Evolutionary conservation across 2,329 filamentous ascomycete genomes (phyloP).

Genomic region (Pseudogymnoascus sp.): DNA sequence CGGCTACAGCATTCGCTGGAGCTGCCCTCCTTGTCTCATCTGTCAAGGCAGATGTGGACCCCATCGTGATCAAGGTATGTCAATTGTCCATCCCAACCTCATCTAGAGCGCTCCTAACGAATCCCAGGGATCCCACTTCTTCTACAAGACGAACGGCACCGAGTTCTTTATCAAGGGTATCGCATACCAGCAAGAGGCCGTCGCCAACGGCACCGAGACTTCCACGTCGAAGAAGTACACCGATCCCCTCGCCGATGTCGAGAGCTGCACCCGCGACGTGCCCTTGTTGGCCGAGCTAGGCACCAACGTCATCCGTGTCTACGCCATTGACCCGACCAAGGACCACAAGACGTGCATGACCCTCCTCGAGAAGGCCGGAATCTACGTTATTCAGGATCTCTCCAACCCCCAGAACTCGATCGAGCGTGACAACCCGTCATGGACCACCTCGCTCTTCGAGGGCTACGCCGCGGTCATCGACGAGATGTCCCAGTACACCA

Average conservation of each 20-base stretch:
- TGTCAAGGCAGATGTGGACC: slow-evolving; percentile 46
- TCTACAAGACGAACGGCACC: slow-evolving; percentile 45
- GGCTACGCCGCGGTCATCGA: slow-evolving; percentile 84
- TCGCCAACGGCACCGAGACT: slow-evolving; percentile 41
- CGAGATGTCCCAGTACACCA: slow-evolving; percentile 70
- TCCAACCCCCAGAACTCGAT: slow-evolving; percentile 76
- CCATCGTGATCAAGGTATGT: slow-evolving; percentile 38
- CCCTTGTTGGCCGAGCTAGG: slow-evolving; percentile 68
- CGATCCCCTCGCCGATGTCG: slow-evolving; percentile 71
- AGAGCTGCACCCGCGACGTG: slow-evolving; percentile 73
- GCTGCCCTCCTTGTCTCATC: slow-evolving; percentile 41
- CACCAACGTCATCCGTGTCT: slow-evolving; percentile 92
- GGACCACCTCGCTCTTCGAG: slow-evolving; percentile 68
- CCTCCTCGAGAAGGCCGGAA: slow-evolving; percentile 71
- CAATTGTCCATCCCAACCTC: not conserved
- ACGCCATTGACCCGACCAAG: slow-evolving; percentile 73
- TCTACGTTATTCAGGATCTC: slow-evolving; percentile 92
- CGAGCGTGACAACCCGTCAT: slow-evolving; percentile 68
- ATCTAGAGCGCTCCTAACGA: not conserved
- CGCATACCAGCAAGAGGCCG: slow-evolving; percentile 82
- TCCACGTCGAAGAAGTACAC: slow-evolving; percentile 50
- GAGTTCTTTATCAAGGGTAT: slow-evolving; percentile 94
- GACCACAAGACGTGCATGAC: slow-evolving; percentile 83
- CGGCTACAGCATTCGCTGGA: slow-evolving; percentile 35
- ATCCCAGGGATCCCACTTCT: slow-evolving; percentile 28